phyloP scores from a whole-genome alignment of 1,139 yeast genomes.

The Candida sanyaensis region DNA sequence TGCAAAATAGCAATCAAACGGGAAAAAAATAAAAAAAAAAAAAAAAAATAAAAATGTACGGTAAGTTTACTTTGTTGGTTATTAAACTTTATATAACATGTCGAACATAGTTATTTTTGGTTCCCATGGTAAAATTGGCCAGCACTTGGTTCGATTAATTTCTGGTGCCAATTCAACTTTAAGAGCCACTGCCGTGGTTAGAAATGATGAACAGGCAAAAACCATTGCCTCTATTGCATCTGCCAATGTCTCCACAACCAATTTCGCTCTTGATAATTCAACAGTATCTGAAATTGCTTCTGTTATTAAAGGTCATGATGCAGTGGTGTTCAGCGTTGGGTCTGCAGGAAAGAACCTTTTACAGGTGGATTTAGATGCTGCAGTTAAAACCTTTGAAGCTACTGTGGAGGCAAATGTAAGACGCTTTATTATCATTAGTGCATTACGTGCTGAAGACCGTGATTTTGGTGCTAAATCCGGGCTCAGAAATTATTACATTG shows the following conservation, averaged over 20 bases:
- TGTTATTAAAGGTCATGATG: constrained; percentile 50
- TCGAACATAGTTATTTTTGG: constrained; percentile 44
- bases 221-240: constrained; percentile 34
- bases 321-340: constrained; percentile 65
- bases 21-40: no score
- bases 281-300: constrained; percentile 34
- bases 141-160: constrained; percentile 31
- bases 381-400: constrained; percentile 60
- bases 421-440: constrained; percentile 58
- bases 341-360: constrained; percentile 61
- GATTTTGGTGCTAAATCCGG: constrained; percentile 31
- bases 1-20: no score
- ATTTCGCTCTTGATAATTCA: constrained; percentile 39
- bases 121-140: constrained; percentile 64
- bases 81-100: constrained; percentile 2
- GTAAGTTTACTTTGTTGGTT: background rate
- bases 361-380: constrained; percentile 63
- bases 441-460: constrained; percentile 53
- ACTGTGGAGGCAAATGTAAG: constrained; percentile 45
- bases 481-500: constrained; percentile 45
- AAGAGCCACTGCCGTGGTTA: constrained; percentile 52
- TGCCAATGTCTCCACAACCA: constrained; percentile 35
- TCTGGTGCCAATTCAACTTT: constrained; percentile 16
- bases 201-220: constrained; percentile 46
- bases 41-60: no score